Percentiles rank a stretch among this genome's conserved stretches.
Conservation (phyloP, 2,329 filamentous ascomycete species). For the Stagonosporopsis cucurbitacearum region DNA sequence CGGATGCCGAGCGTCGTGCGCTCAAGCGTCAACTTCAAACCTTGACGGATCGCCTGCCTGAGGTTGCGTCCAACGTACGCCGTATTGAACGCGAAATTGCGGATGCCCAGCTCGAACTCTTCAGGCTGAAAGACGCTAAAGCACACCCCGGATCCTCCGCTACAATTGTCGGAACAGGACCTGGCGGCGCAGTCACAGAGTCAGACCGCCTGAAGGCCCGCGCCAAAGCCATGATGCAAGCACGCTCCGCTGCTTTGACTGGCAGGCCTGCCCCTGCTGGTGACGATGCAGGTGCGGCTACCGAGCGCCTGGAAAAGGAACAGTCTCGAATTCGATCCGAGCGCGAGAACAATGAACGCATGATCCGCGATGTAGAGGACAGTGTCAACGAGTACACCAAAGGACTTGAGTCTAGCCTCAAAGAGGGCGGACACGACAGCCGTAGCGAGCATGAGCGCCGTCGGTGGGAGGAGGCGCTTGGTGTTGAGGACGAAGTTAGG, state of each 20-base stretch:
- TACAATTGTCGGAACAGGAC: slow-evolving; percentile 88
- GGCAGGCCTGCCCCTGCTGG: slow-evolving; percentile 77
- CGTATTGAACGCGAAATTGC: slow-evolving; percentile 91
- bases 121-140: slow-evolving; percentile 92
- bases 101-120: slow-evolving; percentile 88
- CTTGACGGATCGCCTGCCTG: slow-evolving; percentile 86
- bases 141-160: slow-evolving; percentile 82
- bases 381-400: slow-evolving; percentile 88
- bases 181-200: slow-evolving; percentile 88
- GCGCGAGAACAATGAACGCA: slow-evolving; percentile 91
- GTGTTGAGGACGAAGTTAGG: slow-evolving; percentile 94
- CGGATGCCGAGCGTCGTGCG: slow-evolving; percentile 83
- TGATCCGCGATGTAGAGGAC: slow-evolving; percentile 96
- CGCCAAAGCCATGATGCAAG: slow-evolving; percentile 98
- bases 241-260: slow-evolving; percentile 88
- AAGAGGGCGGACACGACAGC: slow-evolving; percentile 77
- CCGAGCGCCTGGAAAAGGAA: slow-evolving; percentile 88
- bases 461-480: slow-evolving; percentile 93
- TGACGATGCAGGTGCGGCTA: slow-evolving; percentile 77
- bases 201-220: slow-evolving; percentile 92
- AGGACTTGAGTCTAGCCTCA: slow-evolving; percentile 84
- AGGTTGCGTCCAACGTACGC: slow-evolving; percentile 89
- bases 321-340: slow-evolving; percentile 80
- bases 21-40: slow-evolving; percentile 89
- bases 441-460: slow-evolving; percentile 88